Conservation (phyloP, 345 rosid genomes). For the Arabis hirsuta region DNA sequence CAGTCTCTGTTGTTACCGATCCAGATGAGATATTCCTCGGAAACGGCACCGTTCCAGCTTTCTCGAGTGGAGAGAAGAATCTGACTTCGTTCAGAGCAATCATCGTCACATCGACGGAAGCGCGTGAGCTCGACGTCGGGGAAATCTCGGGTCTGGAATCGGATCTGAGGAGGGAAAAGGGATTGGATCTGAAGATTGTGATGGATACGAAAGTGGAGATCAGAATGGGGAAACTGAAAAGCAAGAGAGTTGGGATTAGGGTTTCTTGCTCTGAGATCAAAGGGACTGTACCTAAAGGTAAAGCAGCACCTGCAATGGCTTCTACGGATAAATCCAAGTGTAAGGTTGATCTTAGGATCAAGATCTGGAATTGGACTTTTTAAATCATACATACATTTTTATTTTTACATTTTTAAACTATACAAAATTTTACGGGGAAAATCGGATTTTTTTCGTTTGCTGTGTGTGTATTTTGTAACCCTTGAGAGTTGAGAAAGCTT, state of each 20-base stretch:
- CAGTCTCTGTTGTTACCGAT: constrained; percentile 42
- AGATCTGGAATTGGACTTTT: constrained; percentile 79
- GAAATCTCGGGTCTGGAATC: constrained; percentile 56
- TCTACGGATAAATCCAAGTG: constrained; percentile 55
- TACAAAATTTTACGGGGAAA: neutral
- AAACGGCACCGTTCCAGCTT: constrained; percentile 67
- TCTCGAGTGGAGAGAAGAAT: constrained; percentile 58
- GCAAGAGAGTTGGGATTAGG: constrained; percentile 73
- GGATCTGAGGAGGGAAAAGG: constrained; percentile 63
- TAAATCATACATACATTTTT: neutral
- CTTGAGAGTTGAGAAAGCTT: neutral
- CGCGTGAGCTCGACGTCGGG: constrained; percentile 63
- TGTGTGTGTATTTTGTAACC: neutral
- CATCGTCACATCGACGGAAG: constrained; percentile 47
- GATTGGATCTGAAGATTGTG: constrained; percentile 54
- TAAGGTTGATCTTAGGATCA: constrained; percentile 79
- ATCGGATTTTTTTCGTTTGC: neutral
- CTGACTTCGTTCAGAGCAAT: constrained; percentile 61
- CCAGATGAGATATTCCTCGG: constrained; percentile 58
- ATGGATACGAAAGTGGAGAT: constrained; percentile 71
- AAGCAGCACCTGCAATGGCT: constrained; percentile 66
- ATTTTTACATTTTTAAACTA: neutral
- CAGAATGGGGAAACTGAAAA: constrained; percentile 54
- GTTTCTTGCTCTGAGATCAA: constrained; percentile 63
- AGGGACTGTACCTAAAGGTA: constrained; percentile 66